Percentiles rank a stretch among this genome's conserved stretches.
Evolutionary conservation across 2,329 filamentous ascomycete genomes (phyloP).

Genomic region (Ophiostoma sp.): DNA sequence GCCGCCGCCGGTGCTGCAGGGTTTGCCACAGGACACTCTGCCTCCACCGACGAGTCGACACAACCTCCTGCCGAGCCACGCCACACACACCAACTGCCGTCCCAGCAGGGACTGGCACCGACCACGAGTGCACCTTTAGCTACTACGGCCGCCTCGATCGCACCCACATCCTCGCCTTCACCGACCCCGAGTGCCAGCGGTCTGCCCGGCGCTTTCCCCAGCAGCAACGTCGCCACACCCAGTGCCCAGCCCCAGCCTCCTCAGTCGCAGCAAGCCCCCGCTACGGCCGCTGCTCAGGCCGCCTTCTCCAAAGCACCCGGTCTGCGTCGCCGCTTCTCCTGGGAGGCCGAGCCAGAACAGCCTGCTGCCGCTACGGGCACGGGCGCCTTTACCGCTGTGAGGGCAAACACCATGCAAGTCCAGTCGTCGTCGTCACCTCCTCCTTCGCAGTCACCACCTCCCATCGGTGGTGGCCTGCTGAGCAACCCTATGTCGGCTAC

Average conservation of each 20-base stretch:
- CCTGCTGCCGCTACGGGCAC: background rate
- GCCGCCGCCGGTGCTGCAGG: slow-evolving; percentile 11
- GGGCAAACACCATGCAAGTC: background rate
- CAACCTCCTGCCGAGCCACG: background rate
- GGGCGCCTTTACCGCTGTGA: background rate
- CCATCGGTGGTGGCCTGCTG: background rate
- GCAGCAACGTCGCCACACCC: background rate
- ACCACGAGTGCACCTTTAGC: background rate
- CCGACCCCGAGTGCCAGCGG: background rate
- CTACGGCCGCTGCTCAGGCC: background rate
- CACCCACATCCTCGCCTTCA: background rate
- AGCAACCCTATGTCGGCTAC: background rate
- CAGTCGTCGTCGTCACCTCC: background rate
- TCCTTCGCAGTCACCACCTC: background rate
- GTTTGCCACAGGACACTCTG: background rate
- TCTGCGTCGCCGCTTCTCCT: slow-evolving; percentile 43
- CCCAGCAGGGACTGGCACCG: background rate
- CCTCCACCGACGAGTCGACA: background rate
- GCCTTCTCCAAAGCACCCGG: background rate
- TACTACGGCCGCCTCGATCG: background rate
- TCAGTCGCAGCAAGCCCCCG: background rate
- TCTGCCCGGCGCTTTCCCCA: slow-evolving; percentile 3
- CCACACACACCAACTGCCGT: background rate
- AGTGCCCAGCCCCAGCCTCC: background rate
- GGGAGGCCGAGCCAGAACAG: slow-evolving; percentile 42